These are phyloP conservation scores for Globisporangium middletonii DNA, from an alignment of 352 stramenopile genomes.

Conservation along the genomic window DNA sequence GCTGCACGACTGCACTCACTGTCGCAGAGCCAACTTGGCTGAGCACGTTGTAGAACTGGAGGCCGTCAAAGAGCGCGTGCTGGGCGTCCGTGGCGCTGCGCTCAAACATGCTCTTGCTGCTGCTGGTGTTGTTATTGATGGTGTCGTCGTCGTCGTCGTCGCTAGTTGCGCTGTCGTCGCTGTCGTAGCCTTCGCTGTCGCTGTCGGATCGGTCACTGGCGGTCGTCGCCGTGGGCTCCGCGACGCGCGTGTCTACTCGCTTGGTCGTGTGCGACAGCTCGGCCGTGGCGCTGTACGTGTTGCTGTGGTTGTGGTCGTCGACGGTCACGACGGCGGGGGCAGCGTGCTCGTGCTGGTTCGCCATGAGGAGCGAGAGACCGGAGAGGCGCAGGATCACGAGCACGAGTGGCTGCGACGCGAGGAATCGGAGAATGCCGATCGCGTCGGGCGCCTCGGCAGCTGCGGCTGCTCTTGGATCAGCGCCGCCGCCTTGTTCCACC, in stretches of 20 bases:
- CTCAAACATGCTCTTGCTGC: constrained; percentile 5
- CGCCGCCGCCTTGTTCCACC: constrained; percentile 8
- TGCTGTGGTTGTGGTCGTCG: background rate
- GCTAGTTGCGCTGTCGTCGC: background rate
- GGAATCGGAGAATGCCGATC: constrained; percentile 5
- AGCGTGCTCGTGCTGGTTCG: constrained; percentile 18
- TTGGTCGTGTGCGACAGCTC: background rate
- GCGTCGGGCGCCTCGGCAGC: background rate
- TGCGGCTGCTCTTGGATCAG: background rate
- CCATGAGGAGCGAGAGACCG: constrained; percentile 16
- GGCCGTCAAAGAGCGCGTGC: constrained; percentile 37
- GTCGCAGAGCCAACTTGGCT: constrained; percentile 29
- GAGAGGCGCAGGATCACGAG: constrained; percentile 4
- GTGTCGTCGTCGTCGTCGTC: background rate
- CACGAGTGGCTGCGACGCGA: constrained; percentile 4
- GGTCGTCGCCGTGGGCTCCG: background rate
- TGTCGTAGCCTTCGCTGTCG: background rate
- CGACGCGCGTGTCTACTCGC: background rate
- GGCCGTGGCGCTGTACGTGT: background rate
- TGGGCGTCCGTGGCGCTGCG: constrained; percentile 13
- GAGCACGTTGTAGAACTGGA: constrained; percentile 67
- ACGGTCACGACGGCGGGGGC: constrained; percentile 2
- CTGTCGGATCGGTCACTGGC: background rate
- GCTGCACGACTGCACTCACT: constrained; percentile 28
- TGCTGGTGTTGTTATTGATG: no score